Base-by-base conservation (phyloP, 2,329 filamentous ascomycete genomes). In the Claviceps pazoutovae region DNA sequence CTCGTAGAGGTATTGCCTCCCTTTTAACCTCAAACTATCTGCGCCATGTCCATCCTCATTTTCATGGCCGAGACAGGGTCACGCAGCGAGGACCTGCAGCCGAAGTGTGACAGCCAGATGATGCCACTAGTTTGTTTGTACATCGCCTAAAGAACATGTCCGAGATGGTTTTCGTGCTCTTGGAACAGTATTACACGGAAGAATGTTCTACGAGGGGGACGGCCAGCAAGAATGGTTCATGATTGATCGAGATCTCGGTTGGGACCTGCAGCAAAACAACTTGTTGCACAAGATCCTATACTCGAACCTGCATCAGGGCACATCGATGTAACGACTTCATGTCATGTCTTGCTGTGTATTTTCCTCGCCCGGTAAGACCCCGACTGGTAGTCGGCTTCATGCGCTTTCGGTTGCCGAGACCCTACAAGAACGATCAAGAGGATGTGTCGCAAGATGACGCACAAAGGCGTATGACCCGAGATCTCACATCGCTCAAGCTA, bases 241-340 rank as follows among this genome's bases (percentile, higher is more conserved):
- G 41, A 37, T 50, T 50, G 48, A 50, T 50, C 11, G 8, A 50
- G 17, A 44, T 44, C 41, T 50, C 48, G 48, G 26, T 23, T 49
- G 37, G 6, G 38, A 49, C 37, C 47, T 21, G 30, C 36, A 39
- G 38, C 3, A 47, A 47, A 21, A 30, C 17, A 21, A 38, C 16
- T 23, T 30, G 36, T 34, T 26, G 37, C 34, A 47, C 43, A 30
- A 42, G 34, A 51, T 46, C 48, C 11, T 46, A 37, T 34, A 34
- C 37, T 34, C 37, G n/a, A 16, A 49, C 21, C 37, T 42, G 47
- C 21, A 42, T 49, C 47, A 34, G 41, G 37, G 19, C 16, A 14
- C 8, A 16, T 30, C 26, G 16, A 42, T 30, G 37, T n/a, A 17
- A 26, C 47, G 41, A 16, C 9, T 14, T 30, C 21, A 41, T 9